phyloP scores from a whole-genome alignment of 140 eudicot species.

The Erigeron philadelphicus region DNA sequence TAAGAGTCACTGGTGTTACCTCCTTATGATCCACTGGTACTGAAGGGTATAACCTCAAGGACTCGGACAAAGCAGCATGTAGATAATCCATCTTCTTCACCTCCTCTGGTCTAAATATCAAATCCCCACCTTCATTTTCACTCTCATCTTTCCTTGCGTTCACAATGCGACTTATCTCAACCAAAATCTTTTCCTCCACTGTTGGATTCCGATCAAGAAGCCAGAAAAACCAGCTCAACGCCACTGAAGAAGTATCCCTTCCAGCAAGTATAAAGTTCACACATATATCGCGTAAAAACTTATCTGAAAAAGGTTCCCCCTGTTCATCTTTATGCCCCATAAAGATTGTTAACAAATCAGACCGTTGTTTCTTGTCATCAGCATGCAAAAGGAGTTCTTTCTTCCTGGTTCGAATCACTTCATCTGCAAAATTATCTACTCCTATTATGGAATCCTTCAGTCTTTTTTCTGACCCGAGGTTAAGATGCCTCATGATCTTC shows the following conservation, averaged over 20 bases:
- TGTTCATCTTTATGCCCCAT: constrained; percentile 70
- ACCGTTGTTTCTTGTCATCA: constrained; percentile 38
- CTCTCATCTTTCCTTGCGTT: constrained; percentile 37
- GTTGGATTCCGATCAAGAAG: constrained; percentile 58
- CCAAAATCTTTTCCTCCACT: constrained; percentile 61
- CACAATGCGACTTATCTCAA: constrained; percentile 53
- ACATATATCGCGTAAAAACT: constrained; percentile 75
- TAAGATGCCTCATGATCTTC: constrained; percentile 61
- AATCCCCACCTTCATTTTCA: constrained; percentile 17
- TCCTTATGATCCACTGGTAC: constrained; percentile 97
- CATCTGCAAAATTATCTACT: constrained; percentile 73
- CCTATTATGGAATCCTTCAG: constrained; percentile 59
- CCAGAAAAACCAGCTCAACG: constrained; percentile 97
- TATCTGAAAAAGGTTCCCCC: constrained; percentile 60
- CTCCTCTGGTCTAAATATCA: constrained; percentile 72
- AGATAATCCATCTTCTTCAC: constrained; percentile 84
- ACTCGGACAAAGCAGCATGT: constrained; percentile 85
- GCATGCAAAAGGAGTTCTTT: constrained; percentile 44
- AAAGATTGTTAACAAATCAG: constrained; percentile 78
- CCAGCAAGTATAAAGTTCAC: constrained; percentile 90
- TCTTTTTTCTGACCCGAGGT: constrained; percentile 51
- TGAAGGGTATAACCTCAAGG: constrained; percentile 83
- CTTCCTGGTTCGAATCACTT: constrained; percentile 70
- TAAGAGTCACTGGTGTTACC: constrained; percentile 41
- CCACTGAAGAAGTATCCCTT: constrained; percentile 92